These are phyloP conservation scores for Aspergillus nanangensis DNA, from an alignment of 495 filamentous ascomycete species.

Conservation along the genomic window DNA sequence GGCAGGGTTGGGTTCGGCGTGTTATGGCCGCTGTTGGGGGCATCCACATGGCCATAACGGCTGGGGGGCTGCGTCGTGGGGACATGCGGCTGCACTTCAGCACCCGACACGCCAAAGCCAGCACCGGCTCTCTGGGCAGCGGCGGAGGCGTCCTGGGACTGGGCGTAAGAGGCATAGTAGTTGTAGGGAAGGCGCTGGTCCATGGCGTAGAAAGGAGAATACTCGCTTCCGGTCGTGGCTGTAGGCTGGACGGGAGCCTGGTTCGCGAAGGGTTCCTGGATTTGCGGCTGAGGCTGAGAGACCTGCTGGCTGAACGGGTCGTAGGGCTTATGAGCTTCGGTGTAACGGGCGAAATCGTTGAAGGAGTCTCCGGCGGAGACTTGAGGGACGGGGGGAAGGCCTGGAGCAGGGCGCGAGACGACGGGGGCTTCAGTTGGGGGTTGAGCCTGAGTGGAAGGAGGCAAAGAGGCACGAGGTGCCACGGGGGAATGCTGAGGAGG, in stretches of 20 bases:
- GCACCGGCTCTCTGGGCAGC: conserved; percentile 59
- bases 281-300: conserved; percentile 59
- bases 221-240: conserved; percentile 68
- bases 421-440: conserved; percentile 51
- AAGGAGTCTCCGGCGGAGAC: conserved; percentile 47
- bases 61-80: conserved; percentile 62
- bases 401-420: conserved; percentile 63
- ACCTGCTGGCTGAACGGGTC: conserved; percentile 81
- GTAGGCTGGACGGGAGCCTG: conserved; percentile 49
- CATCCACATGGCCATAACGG: conserved; percentile 68
- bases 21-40: conserved; percentile 79
- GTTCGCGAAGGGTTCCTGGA: conserved; percentile 53
- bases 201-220: conserved; percentile 82
- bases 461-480: conserved; percentile 86
- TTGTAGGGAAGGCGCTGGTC: conserved; percentile 75
- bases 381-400: conserved; percentile 63
- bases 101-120: conserved; percentile 65
- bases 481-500: conserved; percentile 92
- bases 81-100: conserved; percentile 71
- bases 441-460: conserved; percentile 58
- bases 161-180: conserved; percentile 73
- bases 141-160: conserved; percentile 71
- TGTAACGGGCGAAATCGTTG: conserved; percentile 64
- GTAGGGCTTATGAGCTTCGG: conserved; percentile 74
- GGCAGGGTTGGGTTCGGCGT: conserved; percentile 81